Evolutionary conservation across 2,329 filamentous ascomycete genomes (phyloP).

Genomic region (Aspergillus caelatus): DNA sequence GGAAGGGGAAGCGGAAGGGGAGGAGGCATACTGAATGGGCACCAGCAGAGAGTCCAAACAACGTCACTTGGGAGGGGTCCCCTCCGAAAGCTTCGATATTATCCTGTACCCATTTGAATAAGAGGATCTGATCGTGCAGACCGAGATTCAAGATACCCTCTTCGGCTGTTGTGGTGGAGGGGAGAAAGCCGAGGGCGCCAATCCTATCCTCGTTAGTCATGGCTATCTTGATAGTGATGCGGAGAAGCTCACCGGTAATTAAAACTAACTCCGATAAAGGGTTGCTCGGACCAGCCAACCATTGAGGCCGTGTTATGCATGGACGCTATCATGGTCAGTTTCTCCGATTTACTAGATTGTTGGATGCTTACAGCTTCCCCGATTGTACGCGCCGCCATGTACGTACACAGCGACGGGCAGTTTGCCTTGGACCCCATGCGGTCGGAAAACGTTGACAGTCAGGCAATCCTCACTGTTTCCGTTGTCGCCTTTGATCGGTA

Average conservation of each 20-base stretch:
- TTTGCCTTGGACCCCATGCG: conserved; percentile 25
- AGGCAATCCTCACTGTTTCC: conserved; percentile 51
- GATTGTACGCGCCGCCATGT: conserved; percentile 45
- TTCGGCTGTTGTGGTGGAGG: conserved; percentile 55
- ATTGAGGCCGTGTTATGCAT: conserved; percentile 64
- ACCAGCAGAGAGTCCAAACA: conserved; percentile 45
- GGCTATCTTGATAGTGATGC: neutral
- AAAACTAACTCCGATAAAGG: conserved; percentile 50
- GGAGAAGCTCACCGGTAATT: conserved; percentile 39
- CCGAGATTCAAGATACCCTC: conserved; percentile 55
- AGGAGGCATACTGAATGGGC: conserved; percentile 49
- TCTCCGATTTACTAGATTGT: conserved; percentile 24
- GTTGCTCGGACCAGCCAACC: conserved; percentile 55
- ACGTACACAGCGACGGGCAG: conserved; percentile 47
- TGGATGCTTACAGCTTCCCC: conserved; percentile 26
- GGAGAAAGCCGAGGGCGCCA: conserved; percentile 66
- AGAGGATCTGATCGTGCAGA: conserved; percentile 39
- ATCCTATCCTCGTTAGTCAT: conserved; percentile 24
- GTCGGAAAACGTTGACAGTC: conserved; percentile 45
- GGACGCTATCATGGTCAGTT: conserved; percentile 8
- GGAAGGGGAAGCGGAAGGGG: neutral
- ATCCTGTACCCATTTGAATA: conserved; percentile 33
- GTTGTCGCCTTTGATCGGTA: conserved; percentile 51
- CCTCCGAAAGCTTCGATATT: conserved; percentile 30
- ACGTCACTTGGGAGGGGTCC: conserved; percentile 34